Conservation (phyloP, 345 rosid genomes). For the Hevea brasiliensis region DNA sequence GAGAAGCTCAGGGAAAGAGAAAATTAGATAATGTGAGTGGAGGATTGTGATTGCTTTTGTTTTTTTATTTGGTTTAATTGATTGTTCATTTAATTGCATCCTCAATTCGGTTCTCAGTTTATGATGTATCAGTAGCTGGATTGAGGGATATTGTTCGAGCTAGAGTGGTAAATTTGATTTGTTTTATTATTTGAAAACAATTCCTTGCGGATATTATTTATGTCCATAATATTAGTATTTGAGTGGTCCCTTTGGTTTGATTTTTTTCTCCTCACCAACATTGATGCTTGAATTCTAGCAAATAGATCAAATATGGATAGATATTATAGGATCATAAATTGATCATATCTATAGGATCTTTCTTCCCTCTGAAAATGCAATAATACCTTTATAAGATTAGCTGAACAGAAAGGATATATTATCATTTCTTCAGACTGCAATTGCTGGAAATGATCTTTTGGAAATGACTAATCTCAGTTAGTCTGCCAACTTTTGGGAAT, state of each 20-base stretch:
- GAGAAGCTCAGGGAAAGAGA: conserved; percentile 65
- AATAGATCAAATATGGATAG: too few relatives aligned
- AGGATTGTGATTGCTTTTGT: neutral
- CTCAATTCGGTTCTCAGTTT: neutral
- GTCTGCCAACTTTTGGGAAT: too few relatives aligned
- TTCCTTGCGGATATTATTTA: neutral
- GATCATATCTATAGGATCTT: too few relatives aligned
- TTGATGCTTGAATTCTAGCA: too few relatives aligned
- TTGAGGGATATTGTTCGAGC: neutral
- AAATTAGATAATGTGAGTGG: conserved; percentile 53
- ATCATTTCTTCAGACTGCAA: neutral
- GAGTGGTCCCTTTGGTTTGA: neutral
- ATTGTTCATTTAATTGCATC: neutral
- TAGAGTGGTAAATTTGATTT: neutral
- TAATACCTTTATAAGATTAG: too few relatives aligned
- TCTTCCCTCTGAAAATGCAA: too few relatives aligned
- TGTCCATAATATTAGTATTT: neutral
- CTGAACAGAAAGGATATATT: neutral
- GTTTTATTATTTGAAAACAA: too few relatives aligned
- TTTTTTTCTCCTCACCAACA: neutral
- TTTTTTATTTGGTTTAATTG: neutral
- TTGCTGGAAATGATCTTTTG: neutral
- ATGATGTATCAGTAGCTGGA: neutral
- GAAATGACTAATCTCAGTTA: neutral
- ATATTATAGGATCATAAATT: too few relatives aligned